These are phyloP conservation scores for Flaveria trinervia DNA, from an alignment of 129 eudicot genomes.

Conservation along the genomic window DNA sequence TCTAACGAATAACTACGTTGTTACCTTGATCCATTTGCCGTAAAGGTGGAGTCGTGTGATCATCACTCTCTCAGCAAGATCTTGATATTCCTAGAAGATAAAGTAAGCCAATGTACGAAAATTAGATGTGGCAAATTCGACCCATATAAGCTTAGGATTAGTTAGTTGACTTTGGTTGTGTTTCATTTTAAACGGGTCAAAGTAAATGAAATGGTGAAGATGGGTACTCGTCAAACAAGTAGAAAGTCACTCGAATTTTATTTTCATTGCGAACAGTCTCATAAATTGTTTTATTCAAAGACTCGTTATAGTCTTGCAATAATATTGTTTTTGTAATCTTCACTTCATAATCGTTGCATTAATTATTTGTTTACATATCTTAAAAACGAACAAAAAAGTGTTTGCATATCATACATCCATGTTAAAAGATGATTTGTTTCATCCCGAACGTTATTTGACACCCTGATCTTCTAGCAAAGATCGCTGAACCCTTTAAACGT, in stretches of 20 bases:
- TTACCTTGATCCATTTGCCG: constrained; percentile 86
- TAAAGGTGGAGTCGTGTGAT: constrained; percentile 80
- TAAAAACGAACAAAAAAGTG: not conserved
- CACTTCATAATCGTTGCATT: not conserved
- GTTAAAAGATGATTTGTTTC: no score
- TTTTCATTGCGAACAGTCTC: not conserved
- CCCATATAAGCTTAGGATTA: not conserved
- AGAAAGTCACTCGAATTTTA: not conserved
- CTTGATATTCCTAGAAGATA: constrained; percentile 61
- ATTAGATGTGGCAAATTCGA: not conserved
- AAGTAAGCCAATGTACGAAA: not conserved
- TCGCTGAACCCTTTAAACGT: not conserved
- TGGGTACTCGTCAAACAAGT: not conserved
- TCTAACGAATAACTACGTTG: not conserved
- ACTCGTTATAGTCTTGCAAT: not conserved
- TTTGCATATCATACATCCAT: not conserved
- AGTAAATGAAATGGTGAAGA: not conserved
- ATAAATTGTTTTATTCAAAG: not conserved
- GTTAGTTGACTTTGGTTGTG: not conserved
- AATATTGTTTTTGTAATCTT: not conserved
- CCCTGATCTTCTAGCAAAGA: not conserved
- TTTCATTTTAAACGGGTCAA: not conserved
- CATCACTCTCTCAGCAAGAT: constrained; percentile 88
- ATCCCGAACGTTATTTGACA: no score
- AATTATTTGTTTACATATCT: not conserved